Base-by-base conservation (phyloP, 371 early-diverging fungal species). In the Mucor irregularis region DNA sequence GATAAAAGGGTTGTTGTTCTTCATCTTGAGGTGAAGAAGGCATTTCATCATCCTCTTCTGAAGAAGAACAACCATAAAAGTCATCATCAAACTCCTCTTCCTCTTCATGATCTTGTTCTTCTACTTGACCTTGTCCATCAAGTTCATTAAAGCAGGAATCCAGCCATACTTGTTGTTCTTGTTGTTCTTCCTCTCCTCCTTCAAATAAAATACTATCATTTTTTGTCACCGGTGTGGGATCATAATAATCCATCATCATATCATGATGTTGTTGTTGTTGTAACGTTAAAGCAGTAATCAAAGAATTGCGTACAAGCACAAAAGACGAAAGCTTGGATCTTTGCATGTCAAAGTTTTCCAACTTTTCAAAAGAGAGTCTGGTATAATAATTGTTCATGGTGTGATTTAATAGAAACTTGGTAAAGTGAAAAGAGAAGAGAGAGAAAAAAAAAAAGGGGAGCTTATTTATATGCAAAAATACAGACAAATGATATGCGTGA, bases 271-370 rank as follows among this genome's bases (percentile, higher is more conserved):
- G 22, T 47, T 47, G 49, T 25, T 49, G 47, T 14, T 63, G 53
- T 13, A 43, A 30, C 14, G 58, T 52, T 5, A 58, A 40, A n/a
- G 55, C 54, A 46, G 50, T 25, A 44, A 64, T 58, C 1, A 63
- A 25, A 5, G 59, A 45, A 34, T 64, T 64, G 17, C 64, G 49
- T 17, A 64, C 53, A 30, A 64, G 48, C 1, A 64, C 64, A 59
- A 59, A 64, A 6, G 60, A 44, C 16, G 56, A 55, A 51, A 64
- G 14, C 16, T 52, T 55, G 11, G 63, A 57, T 28, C 29, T 53
- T 10, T 57, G 52, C 46, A 58, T 43, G 26, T 63, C 58, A 42
- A 63, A 51, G 11, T 53, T 39, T 58, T 63, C 63, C 33, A 63
- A 29, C 21, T 63, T 63, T 16, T 57, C 58, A 49, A 63, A 63